Evolutionary conservation across 1,139 yeast species (phyloP), one percentile per base, ranked within the genome.

Genomic region (Hanseniaspora sp.): DNA sequence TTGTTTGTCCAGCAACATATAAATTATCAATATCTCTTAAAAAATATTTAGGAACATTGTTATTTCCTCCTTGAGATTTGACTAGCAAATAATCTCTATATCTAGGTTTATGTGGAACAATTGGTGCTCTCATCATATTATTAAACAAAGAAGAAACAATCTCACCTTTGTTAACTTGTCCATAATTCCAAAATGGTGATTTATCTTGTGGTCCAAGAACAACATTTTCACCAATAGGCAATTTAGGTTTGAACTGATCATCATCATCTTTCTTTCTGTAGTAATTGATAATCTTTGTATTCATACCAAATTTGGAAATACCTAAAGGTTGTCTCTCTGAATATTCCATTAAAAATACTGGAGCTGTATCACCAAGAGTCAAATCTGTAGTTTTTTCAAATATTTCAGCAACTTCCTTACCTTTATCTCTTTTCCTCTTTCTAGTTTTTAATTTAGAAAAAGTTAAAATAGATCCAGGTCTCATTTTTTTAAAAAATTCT

Each of bases 101-200:
- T 34, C 76, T 74, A 0, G 82, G 75, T 43, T 87, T 95, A 64
- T 94, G 98, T 63, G 82, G 82, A 71, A 87, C 92, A 3, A 92
- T 78, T 0, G 99, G 98, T 0, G 99, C 97, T 58, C 98, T 74
- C 7, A 84, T 70, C 84, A 94, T 82, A 61, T 88, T 85, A 66
- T 92, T 94, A 69, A 94, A 94, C 54, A 92, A 70, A 0, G 98
- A 86, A 0, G 97, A 97, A 1, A 90, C 96, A 57, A 87, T 80
- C 61, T 84, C 87, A 3, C 98, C 99, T 2, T 90, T 86, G 52
- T 88, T 96, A 13, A 94, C 97, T 69, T 85, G 86, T 1, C 99
- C 99, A 72, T 88, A 94, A 66, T 90, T 92, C 98, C 98, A 94
- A 65, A 92, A 94, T 12, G 99, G 97, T 12, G 95, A 86, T 61